Evolutionary conservation across 345 rosid genomes (phyloP), one percentile per base, ranked within the genome.

Genomic region (Eucalyptus marginata): DNA sequence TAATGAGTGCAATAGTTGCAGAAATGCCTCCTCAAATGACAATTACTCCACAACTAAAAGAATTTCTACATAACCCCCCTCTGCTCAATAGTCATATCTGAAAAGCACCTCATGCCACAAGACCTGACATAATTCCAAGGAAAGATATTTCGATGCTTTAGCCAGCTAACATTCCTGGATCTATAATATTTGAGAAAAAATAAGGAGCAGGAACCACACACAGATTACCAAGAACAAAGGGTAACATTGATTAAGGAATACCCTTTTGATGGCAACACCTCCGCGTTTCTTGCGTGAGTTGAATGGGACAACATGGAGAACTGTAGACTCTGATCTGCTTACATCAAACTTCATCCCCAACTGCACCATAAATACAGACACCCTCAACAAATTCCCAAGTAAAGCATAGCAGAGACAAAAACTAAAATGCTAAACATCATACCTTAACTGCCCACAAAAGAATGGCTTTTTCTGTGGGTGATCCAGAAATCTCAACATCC

Each of bases 391-490:
- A 90, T 51, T 64, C 81, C 68, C 52, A 46, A 44, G 31, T 20
- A 49, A 47, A 20, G 52, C 49, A 80, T 31, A 87, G 86, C 36
- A 43, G 22, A 24, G 50, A 84, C 40, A 64, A 71, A 27, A 59
- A 46, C 52, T 29, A 87, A n/a, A 25, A 90, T 40, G 88, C 71
- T 47, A 51, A 85, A 81, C 71, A 66, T 84, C 22, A 46, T 92
- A 94, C 99, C 97, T 98, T 94, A 91, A 94, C 92, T 15, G 97
- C 99, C 99, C 99, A 98, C 56, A 93, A 94, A 83, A 98, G 95
- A 91, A 98, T 94, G 90, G 99, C 99, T 92, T 97, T 98, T 91
- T 98, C 99, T 56, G 99, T 98, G 18, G 99, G 99, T 91, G 97
- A 95, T 92, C 99, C 99, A 92, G 99, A 92, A 87, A 98, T 90